These are phyloP conservation scores for Saccharomyces uvarum DNA, from an alignment of 1,139 yeast genomes.

Conservation along the genomic window DNA sequence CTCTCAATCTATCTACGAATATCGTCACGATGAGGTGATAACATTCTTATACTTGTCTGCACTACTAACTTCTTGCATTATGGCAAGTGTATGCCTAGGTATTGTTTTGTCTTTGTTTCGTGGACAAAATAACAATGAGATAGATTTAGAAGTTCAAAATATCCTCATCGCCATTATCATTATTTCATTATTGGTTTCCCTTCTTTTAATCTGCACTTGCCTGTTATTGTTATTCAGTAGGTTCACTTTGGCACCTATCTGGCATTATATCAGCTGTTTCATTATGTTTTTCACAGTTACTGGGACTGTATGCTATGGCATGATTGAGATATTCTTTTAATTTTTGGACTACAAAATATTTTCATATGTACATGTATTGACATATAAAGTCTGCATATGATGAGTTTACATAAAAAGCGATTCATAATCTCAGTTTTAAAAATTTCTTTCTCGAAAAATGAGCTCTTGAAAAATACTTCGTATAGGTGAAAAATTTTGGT, in stretches of 20 bases:
- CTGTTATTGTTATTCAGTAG: constrained; percentile 38
- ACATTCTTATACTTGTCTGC: constrained; percentile 41
- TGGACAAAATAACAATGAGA: constrained; percentile 21
- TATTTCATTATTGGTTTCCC: constrained; percentile 33
- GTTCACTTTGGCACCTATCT: constrained; percentile 34
- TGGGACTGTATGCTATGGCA: constrained; percentile 42
- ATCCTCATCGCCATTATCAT: constrained; percentile 18
- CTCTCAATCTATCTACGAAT: constrained; percentile 20
- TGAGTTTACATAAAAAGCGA: neutral
- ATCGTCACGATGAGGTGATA: constrained; percentile 41
- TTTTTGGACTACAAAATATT: neutral
- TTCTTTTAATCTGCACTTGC: constrained; percentile 34
- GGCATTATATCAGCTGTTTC: constrained; percentile 37
- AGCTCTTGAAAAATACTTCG: neutral
- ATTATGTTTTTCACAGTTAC: constrained; percentile 36
- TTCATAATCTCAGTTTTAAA: neutral
- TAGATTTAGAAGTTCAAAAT: constrained; percentile 19
- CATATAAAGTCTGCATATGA: neutral
- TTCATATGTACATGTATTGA: neutral
- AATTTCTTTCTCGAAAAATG: neutral
- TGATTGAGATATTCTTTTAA: constrained; percentile 28
- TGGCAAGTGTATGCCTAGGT: constrained; percentile 43
- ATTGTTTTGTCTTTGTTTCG: constrained; percentile 36
- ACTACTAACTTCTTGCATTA: constrained; percentile 38
- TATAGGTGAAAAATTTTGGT: too few relatives aligned